Conservation (phyloP, 2,329 filamentous ascomycete species). For the Amylocarpus encephaloides region DNA sequence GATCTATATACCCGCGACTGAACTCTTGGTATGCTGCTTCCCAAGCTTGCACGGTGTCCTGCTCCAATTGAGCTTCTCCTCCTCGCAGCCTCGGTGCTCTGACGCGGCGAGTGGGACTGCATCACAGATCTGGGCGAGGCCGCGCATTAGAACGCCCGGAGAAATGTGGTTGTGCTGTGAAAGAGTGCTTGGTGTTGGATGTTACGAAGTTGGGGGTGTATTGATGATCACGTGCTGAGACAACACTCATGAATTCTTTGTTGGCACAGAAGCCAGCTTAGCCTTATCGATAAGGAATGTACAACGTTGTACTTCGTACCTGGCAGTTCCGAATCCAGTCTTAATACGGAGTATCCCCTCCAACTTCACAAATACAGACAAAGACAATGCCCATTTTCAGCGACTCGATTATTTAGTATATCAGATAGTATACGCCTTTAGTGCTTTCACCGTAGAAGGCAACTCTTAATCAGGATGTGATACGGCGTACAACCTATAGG, state of each 20-base stretch:
- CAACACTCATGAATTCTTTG: constrained; percentile 9
- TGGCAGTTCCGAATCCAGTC: too few relatives aligned
- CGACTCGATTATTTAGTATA: too few relatives aligned
- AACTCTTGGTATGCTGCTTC: constrained; percentile 25
- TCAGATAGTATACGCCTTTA: too few relatives aligned
- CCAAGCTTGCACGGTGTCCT: constrained; percentile 25
- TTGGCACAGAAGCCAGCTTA: constrained; percentile 9
- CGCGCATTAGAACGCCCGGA: constrained; percentile 2
- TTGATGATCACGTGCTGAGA: constrained; percentile 2
- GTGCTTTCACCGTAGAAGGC: too few relatives aligned
- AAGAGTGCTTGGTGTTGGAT: constrained; percentile 3
- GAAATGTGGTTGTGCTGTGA: constrained; percentile 14
- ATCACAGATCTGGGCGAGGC: constrained; percentile 15
- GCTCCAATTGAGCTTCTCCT: constrained; percentile 23
- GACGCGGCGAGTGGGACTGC: constrained; percentile 28
- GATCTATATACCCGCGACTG: constrained; percentile 24
- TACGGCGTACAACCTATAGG: too few relatives aligned
- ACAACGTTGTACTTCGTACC: too few relatives aligned
- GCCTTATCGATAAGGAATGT: constrained; percentile 3
- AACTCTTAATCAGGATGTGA: too few relatives aligned
- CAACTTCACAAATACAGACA: too few relatives aligned
- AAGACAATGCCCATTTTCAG: too few relatives aligned
- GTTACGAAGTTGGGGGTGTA: neutral
- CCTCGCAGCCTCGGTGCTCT: constrained; percentile 19
- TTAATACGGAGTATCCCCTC: too few relatives aligned